Evolutionary conservation across 345 rosid species (phyloP), one percentile per base, ranked within the genome.

Genomic region (Limnanthes douglasii): DNA sequence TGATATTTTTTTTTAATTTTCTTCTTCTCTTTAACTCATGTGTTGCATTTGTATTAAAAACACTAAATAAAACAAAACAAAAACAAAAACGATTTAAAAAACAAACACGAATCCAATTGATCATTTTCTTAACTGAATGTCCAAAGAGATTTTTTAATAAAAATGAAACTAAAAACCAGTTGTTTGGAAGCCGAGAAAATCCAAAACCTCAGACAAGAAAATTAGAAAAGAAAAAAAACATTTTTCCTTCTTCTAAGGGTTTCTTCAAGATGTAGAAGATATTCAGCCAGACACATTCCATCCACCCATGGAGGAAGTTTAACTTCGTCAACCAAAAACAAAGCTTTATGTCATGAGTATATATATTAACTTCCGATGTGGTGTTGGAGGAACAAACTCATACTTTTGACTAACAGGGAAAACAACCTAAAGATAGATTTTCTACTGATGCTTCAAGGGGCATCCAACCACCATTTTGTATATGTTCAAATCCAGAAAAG

Each of bases 221-320:
- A n/a, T n/a, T n/a, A n/a, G n/a, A n/a, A n/a, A n/a, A n/a, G n/a
- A n/a, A n/a, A n/a, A n/a, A n/a, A n/a, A n/a, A n/a, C n/a, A n/a
- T n/a, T n/a, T n/a, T n/a, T n/a, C n/a, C n/a, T n/a, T 58, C 74
- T 74, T 59, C 63, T 71, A 48, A 90, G 75, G 16, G 66, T 60
- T 63, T 80, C 82, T 62, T 90, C 98, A 3, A 84, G 79, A 62
- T 72, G 77, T 5, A 96, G 98, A 57, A 90, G 96, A 73, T 84
- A 90, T 63, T 90, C 98, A 37, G 98, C 98, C 82, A 90, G 64
- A 60, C 96, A 90, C 98, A 90, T 84, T 37, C 83, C 98, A 31
- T 75, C 77, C 53, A 73, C 48, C 98, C 98, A 90, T 37, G 94
- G 31, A 51, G 93, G 72, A 47, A 90, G 98, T 59, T 83, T 90